Percentiles rank a stretch among this genome's conserved stretches.
Conservation (phyloP, 225 moss, liverwort and hornwort species). For the Anthoceros angustus region DNA sequence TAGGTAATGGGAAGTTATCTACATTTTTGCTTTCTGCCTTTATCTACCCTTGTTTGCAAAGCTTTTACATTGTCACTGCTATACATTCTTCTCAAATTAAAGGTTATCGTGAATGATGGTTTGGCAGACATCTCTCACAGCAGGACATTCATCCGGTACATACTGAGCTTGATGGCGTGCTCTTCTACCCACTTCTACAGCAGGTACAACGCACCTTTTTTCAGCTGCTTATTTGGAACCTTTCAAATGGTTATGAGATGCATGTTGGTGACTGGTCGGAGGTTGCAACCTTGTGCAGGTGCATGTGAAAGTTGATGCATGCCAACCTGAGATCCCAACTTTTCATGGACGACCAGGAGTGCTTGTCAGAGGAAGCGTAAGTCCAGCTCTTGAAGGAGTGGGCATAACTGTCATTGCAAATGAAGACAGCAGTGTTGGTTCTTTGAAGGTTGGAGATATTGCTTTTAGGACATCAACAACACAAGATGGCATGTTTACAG, state of each 20-base stretch:
- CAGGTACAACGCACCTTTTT: neutral
- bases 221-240: neutral
- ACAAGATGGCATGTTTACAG: slow-evolving; percentile 35
- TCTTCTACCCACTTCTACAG: neutral
- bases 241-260: neutral
- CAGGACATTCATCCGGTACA: no score
- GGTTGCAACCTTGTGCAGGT: slow-evolving; percentile 20
- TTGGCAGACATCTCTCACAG: no score
- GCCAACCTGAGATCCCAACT: slow-evolving; percentile 46
- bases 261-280: neutral
- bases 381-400: slow-evolving; percentile 41
- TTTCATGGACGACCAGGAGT: slow-evolving; percentile 67
- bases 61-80: no score
- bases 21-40: neutral
- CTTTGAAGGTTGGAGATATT: slow-evolving; percentile 32
- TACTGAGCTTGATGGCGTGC: neutral
- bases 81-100: no score
- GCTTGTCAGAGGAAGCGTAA: slow-evolving; percentile 30
- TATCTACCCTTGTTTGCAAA: no score
- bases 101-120: no score
- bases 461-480: slow-evolving; percentile 33
- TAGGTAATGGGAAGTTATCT: slow-evolving; percentile 17
- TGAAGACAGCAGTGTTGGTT: slow-evolving; percentile 30
- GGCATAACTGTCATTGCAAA: slow-evolving; percentile 31
- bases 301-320: slow-evolving; percentile 42